Percentiles rank a stretch among this genome's conserved stretches.
Evolutionary conservation across 2,329 filamentous ascomycete species (phyloP).

Genomic region (Colletotrichum sp.): DNA sequence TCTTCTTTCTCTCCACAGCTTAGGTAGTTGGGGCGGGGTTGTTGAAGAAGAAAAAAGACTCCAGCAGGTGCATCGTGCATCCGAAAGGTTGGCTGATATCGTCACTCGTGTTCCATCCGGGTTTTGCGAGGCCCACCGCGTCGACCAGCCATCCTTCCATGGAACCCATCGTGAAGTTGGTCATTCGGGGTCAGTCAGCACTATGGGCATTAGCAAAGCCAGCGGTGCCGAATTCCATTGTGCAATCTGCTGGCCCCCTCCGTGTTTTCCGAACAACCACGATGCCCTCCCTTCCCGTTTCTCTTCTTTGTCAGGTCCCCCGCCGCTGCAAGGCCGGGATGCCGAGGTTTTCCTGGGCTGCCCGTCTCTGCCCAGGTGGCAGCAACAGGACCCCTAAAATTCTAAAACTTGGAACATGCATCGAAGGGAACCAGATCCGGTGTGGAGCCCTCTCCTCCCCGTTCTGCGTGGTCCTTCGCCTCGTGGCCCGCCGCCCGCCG

Average conservation of each 20-base stretch:
- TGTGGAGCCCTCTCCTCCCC: not conserved
- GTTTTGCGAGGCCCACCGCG: constrained; percentile 10
- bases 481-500: not conserved
- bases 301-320: not conserved
- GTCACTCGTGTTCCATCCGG: constrained; percentile 15
- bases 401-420: constrained; percentile 16
- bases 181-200: not conserved
- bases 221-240: too few relatives aligned
- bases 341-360: not conserved
- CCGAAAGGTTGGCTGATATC: not conserved
- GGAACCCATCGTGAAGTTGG: not conserved
- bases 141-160: constrained; percentile 7
- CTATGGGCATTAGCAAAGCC: not conserved
- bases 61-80: not conserved
- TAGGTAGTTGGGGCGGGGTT: not conserved
- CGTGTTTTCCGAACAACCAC: not conserved
- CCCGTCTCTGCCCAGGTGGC: not conserved
- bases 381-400: constrained; percentile 15
- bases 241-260: not conserved
- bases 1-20: not conserved
- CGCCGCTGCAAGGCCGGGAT: not conserved
- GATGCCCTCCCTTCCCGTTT: not conserved
- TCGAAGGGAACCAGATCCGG: constrained; percentile 7
- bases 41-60: not conserved
- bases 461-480: not conserved